phyloP scores from a whole-genome alignment of 78 protist genomes.

The Pelomyxa schiedti region DNA sequence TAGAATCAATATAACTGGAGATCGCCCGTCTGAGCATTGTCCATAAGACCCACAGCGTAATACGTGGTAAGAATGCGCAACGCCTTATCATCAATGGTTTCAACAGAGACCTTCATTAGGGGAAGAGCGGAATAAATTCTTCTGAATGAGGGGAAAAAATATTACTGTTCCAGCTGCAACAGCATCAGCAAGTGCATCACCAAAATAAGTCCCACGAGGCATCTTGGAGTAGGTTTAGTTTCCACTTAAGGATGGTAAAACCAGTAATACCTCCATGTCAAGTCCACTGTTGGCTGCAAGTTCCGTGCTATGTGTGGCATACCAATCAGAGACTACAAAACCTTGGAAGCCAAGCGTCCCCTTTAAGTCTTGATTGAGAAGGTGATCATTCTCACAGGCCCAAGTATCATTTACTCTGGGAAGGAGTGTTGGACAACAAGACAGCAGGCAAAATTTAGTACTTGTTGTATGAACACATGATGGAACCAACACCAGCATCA shows the following conservation, averaged over 20 bases:
- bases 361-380: conserved; percentile 10
- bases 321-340: conserved; percentile 28
- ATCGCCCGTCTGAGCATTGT: background rate
- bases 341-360: conserved; percentile 14
- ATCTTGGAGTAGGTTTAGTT: too few relatives aligned
- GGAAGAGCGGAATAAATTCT: too few relatives aligned
- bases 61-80: background rate
- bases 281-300: conserved; percentile 9
- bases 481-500: conserved; percentile 24
- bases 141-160: too few relatives aligned
- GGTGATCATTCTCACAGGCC: conserved; percentile 9
- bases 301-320: conserved; percentile 14
- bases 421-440: background rate
- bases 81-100: conserved; percentile 24
- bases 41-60: conserved; percentile 17
- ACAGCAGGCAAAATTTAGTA: background rate
- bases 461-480: conserved; percentile 40
- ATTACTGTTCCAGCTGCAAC: background rate
- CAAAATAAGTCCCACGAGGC: conserved; percentile 1
- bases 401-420: background rate
- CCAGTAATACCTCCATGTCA: conserved; percentile 23
- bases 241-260: too few relatives aligned
- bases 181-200: background rate
- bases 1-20: too few relatives aligned
- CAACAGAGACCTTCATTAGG: too few relatives aligned